Conservation (phyloP, 208 protist species). For the Trypanosoma brucei region DNA sequence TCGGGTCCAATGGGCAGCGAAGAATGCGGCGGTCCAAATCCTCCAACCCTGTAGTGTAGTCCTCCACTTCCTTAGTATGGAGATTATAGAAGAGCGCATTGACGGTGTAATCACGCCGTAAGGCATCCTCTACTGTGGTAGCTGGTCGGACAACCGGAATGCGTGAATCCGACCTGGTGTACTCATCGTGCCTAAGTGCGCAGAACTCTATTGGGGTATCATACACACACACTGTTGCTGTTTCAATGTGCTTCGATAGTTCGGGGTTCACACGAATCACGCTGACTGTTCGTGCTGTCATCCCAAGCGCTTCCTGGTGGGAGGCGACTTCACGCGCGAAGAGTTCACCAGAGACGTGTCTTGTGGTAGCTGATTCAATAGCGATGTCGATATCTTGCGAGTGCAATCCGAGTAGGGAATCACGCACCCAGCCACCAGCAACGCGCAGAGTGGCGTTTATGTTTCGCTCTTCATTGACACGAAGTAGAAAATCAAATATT, state of each 20-base stretch:
- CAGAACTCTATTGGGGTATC: slow-evolving; percentile 95
- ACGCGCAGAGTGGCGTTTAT: slow-evolving; percentile 80
- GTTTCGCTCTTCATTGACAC: slow-evolving; percentile 53
- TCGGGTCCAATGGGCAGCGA: slow-evolving; percentile 86
- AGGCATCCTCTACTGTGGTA: slow-evolving; percentile 92
- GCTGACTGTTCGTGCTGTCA: slow-evolving; percentile 62
- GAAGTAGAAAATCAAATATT: slow-evolving; percentile 82
- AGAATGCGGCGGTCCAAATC: slow-evolving; percentile 86
- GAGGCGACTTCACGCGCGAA: slow-evolving; percentile 89
- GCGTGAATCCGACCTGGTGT: slow-evolving; percentile 76
- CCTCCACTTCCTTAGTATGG: slow-evolving; percentile 91
- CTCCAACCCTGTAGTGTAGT: slow-evolving; percentile 91
- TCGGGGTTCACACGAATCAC: slow-evolving; percentile 95
- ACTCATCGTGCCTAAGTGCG: slow-evolving; percentile 93
- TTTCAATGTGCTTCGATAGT: slow-evolving; percentile 98
- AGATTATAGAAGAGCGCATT: slow-evolving; percentile 99
- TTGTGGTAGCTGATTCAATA: slow-evolving; percentile 68
- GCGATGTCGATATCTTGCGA: slow-evolving; percentile 98
- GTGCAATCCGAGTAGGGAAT: slow-evolving; percentile 87
- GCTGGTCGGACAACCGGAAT: slow-evolving; percentile 88
- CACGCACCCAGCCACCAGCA: slow-evolving; percentile 98
- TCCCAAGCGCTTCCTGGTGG: slow-evolving; percentile 55
- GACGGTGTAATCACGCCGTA: slow-evolving; percentile 97
- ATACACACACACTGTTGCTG: slow-evolving; percentile 90
- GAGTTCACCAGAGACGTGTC: slow-evolving; percentile 61